A percentile compares a stretch with the other conserved stretches of the same genome.
These are phyloP conservation scores for Penicillium turbatum DNA, from an alignment of 495 filamentous ascomycete species.

Conservation along the genomic window DNA sequence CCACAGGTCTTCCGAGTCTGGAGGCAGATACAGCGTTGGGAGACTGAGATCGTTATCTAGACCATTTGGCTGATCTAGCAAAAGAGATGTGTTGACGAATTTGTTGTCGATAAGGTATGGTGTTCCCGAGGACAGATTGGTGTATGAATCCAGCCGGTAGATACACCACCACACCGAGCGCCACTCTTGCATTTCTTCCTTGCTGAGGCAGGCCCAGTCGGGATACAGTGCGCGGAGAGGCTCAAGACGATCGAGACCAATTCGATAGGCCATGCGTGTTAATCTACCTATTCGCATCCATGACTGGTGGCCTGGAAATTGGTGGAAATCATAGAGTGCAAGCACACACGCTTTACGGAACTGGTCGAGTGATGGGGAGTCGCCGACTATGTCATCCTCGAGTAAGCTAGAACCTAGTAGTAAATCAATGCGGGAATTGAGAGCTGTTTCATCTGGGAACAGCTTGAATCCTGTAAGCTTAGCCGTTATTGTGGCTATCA, in stretches of 20 bases:
- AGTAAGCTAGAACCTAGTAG: slow-evolving; percentile 14
- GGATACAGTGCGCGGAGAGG: slow-evolving; percentile 3
- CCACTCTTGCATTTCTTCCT: slow-evolving; percentile 36
- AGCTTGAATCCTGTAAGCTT: no score
- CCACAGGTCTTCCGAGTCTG: slow-evolving; percentile 4
- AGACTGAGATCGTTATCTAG: no score
- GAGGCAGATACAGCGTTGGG: no score
- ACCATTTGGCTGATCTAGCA: not conserved
- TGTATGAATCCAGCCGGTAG: slow-evolving; percentile 38
- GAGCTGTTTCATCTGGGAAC: no score
- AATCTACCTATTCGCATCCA: slow-evolving; percentile 34
- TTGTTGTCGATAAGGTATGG: slow-evolving; percentile 14
- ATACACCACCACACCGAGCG: slow-evolving; percentile 38
- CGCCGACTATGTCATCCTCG: slow-evolving; percentile 17
- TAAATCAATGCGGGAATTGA: slow-evolving; percentile 8
- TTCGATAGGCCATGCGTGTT: slow-evolving; percentile 30
- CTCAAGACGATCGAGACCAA: slow-evolving; percentile 22
- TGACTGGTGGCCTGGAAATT: slow-evolving; percentile 26
- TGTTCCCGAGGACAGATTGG: slow-evolving; percentile 17
- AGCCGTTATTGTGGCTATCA: no score
- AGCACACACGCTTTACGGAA: slow-evolving; percentile 33
- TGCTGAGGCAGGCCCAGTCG: slow-evolving; percentile 13
- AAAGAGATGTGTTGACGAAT: slow-evolving; percentile 12
- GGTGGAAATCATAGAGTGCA: slow-evolving; percentile 38
- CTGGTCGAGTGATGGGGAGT: slow-evolving; percentile 19